Evolutionary conservation across 495 filamentous ascomycete species (phyloP).

Genomic region (Sphaerosporella brunnea): DNA sequence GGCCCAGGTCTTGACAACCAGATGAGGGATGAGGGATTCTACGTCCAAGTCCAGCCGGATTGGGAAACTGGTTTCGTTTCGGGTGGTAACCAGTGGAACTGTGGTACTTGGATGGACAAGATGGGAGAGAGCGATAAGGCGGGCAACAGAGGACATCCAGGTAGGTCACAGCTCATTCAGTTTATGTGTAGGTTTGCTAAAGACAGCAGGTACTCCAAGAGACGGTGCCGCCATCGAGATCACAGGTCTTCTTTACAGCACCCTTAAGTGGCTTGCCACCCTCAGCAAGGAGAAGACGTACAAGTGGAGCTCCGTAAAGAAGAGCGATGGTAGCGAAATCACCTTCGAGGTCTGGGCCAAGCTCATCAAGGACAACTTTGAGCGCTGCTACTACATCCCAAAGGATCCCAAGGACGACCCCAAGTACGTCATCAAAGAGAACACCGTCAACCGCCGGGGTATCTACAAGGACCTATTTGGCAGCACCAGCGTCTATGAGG

Average conservation of each 20-base stretch:
- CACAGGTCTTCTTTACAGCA: conserved; percentile 78
- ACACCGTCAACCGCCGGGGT: conserved; percentile 66
- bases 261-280: conserved; percentile 56
- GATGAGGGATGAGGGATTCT: conserved; percentile 84
- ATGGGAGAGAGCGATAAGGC: conserved; percentile 96
- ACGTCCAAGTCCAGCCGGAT: conserved; percentile 75
- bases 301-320: conserved; percentile 50
- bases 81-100: conserved; percentile 85
- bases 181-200: neutral
- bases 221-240: conserved; percentile 95
- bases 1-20: conserved; percentile 73
- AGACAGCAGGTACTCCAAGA: conserved; percentile 53
- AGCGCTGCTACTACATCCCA: conserved; percentile 77
- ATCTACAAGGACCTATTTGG: conserved; percentile 96
- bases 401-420: conserved; percentile 44
- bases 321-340: conserved; percentile 41
- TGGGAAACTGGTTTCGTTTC: conserved; percentile 88
- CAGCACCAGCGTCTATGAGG: conserved; percentile 75
- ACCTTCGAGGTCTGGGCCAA: conserved; percentile 65
- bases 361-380: conserved; percentile 71
- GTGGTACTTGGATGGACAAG: conserved; percentile 99
- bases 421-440: conserved; percentile 61
- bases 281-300: conserved; percentile 51
- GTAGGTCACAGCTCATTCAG: conserved; percentile 5
- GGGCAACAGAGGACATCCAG: conserved; percentile 76